Evolutionary conservation across 345 rosid genomes (phyloP), one percentile per base, ranked within the genome.

Genomic region (Schrenkiella parvula): DNA sequence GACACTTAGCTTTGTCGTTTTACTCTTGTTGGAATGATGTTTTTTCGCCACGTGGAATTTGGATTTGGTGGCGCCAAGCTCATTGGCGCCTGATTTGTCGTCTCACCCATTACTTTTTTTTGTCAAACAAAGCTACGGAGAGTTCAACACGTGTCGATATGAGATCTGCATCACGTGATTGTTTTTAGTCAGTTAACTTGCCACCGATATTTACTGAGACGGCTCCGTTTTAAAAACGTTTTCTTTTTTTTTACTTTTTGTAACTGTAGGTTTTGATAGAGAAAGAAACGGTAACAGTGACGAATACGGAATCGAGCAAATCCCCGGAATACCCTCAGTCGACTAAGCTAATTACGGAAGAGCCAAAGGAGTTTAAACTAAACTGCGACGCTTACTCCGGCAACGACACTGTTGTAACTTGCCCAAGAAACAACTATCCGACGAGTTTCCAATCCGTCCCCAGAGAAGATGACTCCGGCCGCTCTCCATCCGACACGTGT

Each of bases 381-480:
- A 60, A 18, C 67, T 76, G 79, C 66, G 43, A 53, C 41, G 43
- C 17, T 43, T 54, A 35, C 52, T 4, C 75, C 75, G 70, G 57
- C 29, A 76, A 76, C 71, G 70, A 8, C 13, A 65, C 70, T 13
- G 58, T 51, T 13, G 58, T 51, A 23, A 80, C 78, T 25, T 83
- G 89, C 72, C 80, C 85, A 32, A 48, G 53, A 3, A 46, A 71
- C 75, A 76, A 47, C 39, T 81, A 83, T 22, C 86, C 89, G 19
- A 62, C 75, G 10, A 59, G 26, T 23, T 68, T 25, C 63, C 51
- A 55, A 34, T 56, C 80, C 64, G 54, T 51, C 72, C 64, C 42
- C 35, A 5, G 21, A n/a, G 68, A 64, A 25, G 73, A 32, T 17
- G 74, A 87, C 82, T 77, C 72, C 88, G 85, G 0, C 77, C 90